phyloP scores from a whole-genome alignment of 257 asterid species.

The Haberlea rhodopensis region DNA sequence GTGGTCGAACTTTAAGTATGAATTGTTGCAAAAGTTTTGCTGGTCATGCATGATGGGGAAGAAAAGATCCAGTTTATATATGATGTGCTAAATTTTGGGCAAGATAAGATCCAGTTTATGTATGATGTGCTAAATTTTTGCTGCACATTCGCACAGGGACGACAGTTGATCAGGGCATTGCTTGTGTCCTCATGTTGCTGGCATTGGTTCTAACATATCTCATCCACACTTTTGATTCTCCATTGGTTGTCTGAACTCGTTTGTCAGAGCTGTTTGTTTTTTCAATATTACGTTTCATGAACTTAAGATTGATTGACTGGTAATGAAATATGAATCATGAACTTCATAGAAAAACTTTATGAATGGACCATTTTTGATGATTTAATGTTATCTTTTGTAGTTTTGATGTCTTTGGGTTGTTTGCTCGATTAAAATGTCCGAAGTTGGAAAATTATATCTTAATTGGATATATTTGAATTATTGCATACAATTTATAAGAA shows the following conservation, averaged over 20 bases:
- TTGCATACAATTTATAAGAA: no score
- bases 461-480: no score
- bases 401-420: no score
- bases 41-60: neutral
- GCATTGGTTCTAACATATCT: constrained; percentile 74
- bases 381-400: no score
- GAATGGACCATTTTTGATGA: neutral
- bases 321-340: constrained; percentile 6
- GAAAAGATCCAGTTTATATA: no score
- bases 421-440: no score
- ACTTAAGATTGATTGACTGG: constrained; percentile 14
- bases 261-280: constrained; percentile 2
- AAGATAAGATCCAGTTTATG: neutral
- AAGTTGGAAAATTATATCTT: no score
- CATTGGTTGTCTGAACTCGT: constrained; percentile 35
- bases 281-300: constrained; percentile 10
- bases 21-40: neutral
- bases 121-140: neutral
- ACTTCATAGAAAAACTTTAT: neutral
- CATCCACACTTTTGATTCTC: constrained; percentile 61
- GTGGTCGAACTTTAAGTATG: neutral
- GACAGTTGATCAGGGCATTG: constrained; percentile 73
- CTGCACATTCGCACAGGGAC: constrained; percentile 43
- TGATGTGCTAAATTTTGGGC: neutral
- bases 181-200: constrained; percentile 59